Percentiles rank a stretch among this genome's conserved stretches.
Evolutionary conservation across 2,329 filamentous ascomycete genomes (phyloP).

Genomic region (Parastagonospora nodorum): DNA sequence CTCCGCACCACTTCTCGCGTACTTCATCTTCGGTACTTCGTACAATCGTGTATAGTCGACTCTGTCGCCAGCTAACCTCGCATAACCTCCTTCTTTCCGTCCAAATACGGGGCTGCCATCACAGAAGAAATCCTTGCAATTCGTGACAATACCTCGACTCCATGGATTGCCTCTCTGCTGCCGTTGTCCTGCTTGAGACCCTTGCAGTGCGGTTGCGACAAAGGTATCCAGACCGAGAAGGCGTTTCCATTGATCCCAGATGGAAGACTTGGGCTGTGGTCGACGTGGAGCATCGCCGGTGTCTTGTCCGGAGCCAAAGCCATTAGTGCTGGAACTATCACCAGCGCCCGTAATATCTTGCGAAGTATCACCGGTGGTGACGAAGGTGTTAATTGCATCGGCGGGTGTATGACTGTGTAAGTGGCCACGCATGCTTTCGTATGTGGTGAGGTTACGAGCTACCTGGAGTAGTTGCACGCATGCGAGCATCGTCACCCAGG

Average conservation of each 20-base stretch:
- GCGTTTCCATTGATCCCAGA: constrained; percentile 78
- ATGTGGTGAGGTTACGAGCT: constrained; percentile 90
- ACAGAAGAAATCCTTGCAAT: constrained; percentile 97
- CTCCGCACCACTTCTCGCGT: constrained; percentile 47
- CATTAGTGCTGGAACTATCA: constrained; percentile 49
- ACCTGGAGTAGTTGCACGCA: constrained; percentile 94
- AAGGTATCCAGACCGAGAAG: constrained; percentile 92
- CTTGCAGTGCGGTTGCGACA: constrained; percentile 83
- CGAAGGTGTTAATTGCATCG: constrained; percentile 70
- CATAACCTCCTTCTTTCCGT: constrained; percentile 72
- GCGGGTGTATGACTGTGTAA: constrained; percentile 62
- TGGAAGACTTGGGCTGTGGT: constrained; percentile 65
- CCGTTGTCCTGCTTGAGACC: constrained; percentile 58
- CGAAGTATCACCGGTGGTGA: constrained; percentile 71
- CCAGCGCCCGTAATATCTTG: constrained; percentile 56
- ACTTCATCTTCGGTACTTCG: constrained; percentile 77
- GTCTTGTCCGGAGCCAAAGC: constrained; percentile 67
- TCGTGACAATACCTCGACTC: constrained; percentile 78
- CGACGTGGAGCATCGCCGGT: constrained; percentile 43
- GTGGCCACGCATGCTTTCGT: constrained; percentile 91
- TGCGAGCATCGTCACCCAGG: constrained; percentile 97
- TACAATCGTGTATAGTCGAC: constrained; percentile 92
- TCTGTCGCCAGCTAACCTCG: constrained; percentile 74
- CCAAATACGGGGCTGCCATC: constrained; percentile 84
- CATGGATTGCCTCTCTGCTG: constrained; percentile 75